Base-by-base conservation (phyloP, 2,329 filamentous ascomycete species). In the Emericellopsis atlantica region DNA sequence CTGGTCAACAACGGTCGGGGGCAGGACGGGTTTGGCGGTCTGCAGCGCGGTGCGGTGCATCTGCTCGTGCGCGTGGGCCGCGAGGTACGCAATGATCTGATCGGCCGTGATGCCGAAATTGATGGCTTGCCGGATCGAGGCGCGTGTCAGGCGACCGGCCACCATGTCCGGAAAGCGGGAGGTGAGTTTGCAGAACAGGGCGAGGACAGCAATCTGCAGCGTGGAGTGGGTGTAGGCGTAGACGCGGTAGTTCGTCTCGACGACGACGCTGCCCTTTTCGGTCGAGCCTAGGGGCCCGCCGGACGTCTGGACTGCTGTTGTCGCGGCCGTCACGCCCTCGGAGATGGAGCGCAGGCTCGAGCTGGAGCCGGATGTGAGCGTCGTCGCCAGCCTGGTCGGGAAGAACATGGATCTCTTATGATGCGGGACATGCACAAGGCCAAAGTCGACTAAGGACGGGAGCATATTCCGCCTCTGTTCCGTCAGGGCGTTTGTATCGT, bases 191-290 rank as follows among this genome's bases (percentile, higher is more conserved):
- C 82, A 77, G 65, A 98, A 98, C 47, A 98, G 81, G 32, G 82
- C 81, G 36, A 98, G 79, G 45, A 98, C 87, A 41, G 88, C 87
- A 48, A 96, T 98, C 60, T 95, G 90, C 1, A 98, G 76, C 0
- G 89, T 86, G 0, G 88, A 95, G 29, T 84, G 82, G 6, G 93
- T 96, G 66, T 98, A 98, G 26, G 92, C 92, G 65, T 98, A 98
- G 50, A 98, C 67, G 22, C 92, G 84, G 66, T 95, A 96, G 64
- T 98, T 98, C 8, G 92, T 98, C 66, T 98, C 92, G 49, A 98
- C 77, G 53, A 98, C 89, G 55, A 98, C 87, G 65, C 87, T 92
- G 46, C 89, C 89, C 52, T 80, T 79, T 46, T 69, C 62, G 15
- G 72, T 66, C 21, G 59, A 52, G 15, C 53, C 54, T 1, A 60